phyloP scores from a whole-genome alignment of 2,329 filamentous ascomycete genomes.

The Aspergillus alliaceus region DNA sequence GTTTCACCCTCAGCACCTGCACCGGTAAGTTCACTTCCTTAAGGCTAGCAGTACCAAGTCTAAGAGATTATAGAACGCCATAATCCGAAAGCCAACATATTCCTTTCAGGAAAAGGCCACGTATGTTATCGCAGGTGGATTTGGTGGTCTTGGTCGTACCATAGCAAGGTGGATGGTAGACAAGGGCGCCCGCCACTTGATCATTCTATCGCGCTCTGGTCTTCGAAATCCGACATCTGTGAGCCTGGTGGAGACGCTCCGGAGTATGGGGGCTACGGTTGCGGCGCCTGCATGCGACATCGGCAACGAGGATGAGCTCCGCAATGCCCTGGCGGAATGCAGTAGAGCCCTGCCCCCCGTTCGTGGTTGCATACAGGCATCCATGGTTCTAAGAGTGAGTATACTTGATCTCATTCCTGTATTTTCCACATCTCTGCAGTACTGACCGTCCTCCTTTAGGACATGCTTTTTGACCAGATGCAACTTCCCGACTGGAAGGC shows the following conservation, averaged over 20 bases:
- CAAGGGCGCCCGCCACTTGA: conserved; percentile 34
- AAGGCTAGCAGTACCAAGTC: too few species aligned
- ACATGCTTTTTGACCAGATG: conserved; percentile 38
- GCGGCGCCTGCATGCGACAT: conserved; percentile 8
- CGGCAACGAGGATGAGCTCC: neutral
- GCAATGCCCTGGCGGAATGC: neutral
- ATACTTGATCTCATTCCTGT: neutral
- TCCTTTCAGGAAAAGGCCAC: conserved; percentile 18
- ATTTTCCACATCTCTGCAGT: too few species aligned
- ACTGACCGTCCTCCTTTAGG: too few species aligned
- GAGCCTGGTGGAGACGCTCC: conserved; percentile 3
- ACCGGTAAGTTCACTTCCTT: too few species aligned
- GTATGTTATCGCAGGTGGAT: conserved; percentile 35
- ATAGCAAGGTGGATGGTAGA: conserved; percentile 33
- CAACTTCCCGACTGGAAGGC: conserved; percentile 27
- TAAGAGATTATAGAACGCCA: conserved; percentile 10
- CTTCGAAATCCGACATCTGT: neutral
- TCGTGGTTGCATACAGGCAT: conserved; percentile 11
- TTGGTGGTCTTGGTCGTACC: conserved; percentile 33
- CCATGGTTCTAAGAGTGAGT: conserved; percentile 10
- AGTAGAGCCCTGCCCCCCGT: conserved; percentile 6
- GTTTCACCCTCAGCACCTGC: too few species aligned
- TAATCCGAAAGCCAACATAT: neutral
- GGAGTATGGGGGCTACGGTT: neutral
- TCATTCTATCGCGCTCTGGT: conserved; percentile 25